Percentiles rank a stretch among this genome's conserved stretches.
Conservation (phyloP, 805 yeast species). For the Myxozyma melibiosi region DNA sequence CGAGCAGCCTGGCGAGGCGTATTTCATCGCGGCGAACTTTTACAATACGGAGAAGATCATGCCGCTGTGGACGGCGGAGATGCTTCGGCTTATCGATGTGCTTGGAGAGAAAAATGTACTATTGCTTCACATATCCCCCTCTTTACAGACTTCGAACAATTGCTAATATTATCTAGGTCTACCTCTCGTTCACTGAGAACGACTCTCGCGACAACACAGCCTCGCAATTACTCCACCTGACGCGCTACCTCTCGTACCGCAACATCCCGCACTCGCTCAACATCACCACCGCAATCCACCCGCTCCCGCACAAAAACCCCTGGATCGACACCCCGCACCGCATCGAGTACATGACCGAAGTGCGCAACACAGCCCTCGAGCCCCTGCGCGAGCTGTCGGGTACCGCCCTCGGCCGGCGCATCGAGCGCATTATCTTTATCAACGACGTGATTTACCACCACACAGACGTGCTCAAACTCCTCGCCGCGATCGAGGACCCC, state of each 20-base stretch:
- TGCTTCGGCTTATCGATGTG: conserved; percentile 11
- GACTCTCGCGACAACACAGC: conserved; percentile 29
- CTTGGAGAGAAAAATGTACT: conserved; percentile 28
- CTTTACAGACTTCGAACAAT: neutral
- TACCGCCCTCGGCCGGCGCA: conserved; percentile 13
- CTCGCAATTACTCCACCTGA: conserved; percentile 15
- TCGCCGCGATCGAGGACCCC: conserved; percentile 4
- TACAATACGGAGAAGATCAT: conserved; percentile 20
- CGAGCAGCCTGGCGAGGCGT: neutral
- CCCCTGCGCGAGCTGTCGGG: conserved; percentile 11
- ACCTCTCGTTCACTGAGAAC: conserved; percentile 24
- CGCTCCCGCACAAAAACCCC: conserved; percentile 24
- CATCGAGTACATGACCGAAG: conserved; percentile 22
- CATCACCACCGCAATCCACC: conserved; percentile 18
- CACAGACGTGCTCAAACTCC: conserved; percentile 21
- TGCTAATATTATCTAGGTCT: conserved; percentile 12
- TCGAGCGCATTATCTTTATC: conserved; percentile 15
- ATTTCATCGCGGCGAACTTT: conserved; percentile 29
- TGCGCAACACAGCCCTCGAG: conserved; percentile 26
- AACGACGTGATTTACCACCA: conserved; percentile 26
- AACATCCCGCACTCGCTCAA: conserved; percentile 15
- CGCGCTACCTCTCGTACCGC: conserved; percentile 18
- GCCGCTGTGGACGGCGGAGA: conserved; percentile 23
- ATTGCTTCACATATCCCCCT: neutral
- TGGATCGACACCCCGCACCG: conserved; percentile 25